These are phyloP conservation scores for Sequoia sempervirens DNA, from an alignment of 75 land plant genomes.

Conservation along the genomic window DNA sequence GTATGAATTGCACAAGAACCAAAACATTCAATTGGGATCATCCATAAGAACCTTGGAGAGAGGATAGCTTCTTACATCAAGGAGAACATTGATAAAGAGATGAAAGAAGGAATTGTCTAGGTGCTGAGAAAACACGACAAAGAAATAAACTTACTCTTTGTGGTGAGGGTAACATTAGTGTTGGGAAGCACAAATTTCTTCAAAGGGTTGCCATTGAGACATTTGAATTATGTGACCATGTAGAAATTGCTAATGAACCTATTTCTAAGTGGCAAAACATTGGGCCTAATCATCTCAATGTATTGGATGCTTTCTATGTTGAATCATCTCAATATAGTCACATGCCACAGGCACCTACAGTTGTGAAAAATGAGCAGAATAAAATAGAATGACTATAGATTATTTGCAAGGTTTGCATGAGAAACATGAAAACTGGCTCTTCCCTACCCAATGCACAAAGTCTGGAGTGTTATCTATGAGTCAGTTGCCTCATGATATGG, in stretches of 20 bases:
- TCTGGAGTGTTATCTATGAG: slow-evolving; percentile 74
- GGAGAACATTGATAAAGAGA: slow-evolving; percentile 78
- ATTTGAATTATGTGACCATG: slow-evolving; percentile 86
- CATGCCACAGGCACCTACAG: slow-evolving; percentile 82
- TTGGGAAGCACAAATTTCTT: slow-evolving; percentile 93
- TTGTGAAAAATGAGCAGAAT: slow-evolving; percentile 78
- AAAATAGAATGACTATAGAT: slow-evolving; percentile 77
- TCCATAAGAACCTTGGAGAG: slow-evolving; percentile 91
- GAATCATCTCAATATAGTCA: slow-evolving; percentile 91
- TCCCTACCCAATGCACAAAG: slow-evolving; percentile 61
- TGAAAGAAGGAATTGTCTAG: slow-evolving; percentile 36
- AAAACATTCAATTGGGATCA: no score
- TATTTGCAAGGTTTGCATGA: slow-evolving; percentile 91
- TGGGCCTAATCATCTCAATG: slow-evolving; percentile 91
- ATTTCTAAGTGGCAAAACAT: slow-evolving; percentile 50
- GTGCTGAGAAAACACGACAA: slow-evolving; percentile 17
- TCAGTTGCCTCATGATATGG: slow-evolving; percentile 42
- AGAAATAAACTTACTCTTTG: slow-evolving; percentile 85
- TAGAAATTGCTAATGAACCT: slow-evolving; percentile 93
- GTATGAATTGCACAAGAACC: no score
- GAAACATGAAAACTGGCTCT: slow-evolving; percentile 97
- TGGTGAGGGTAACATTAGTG: slow-evolving; percentile 99
- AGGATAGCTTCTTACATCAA: slow-evolving; percentile 88
- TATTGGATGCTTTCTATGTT: slow-evolving; percentile 89
- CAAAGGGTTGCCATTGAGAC: slow-evolving; percentile 91